Conservation (phyloP, 2,329 filamentous ascomycete genomes). For the Diaporthe eres region DNA sequence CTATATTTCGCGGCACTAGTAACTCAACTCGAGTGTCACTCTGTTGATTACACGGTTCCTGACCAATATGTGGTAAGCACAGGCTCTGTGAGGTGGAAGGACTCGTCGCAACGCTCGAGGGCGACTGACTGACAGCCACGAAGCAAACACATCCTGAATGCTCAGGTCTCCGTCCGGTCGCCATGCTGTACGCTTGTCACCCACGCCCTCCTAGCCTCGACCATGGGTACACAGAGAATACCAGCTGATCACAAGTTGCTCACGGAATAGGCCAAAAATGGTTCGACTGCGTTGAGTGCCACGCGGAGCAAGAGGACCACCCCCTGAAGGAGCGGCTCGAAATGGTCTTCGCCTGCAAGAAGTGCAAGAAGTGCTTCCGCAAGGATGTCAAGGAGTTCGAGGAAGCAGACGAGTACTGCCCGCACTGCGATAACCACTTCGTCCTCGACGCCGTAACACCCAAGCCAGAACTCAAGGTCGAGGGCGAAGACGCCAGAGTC, state of each 20-base stretch:
- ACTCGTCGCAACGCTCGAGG: not conserved
- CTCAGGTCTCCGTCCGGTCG: constrained; percentile 94
- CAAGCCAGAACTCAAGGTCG: constrained; percentile 85
- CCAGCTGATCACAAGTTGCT: not conserved
- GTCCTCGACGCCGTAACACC: constrained; percentile 90
- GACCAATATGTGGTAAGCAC: constrained; percentile 41
- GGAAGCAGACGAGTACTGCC: constrained; percentile 98
- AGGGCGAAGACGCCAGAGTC: constrained; percentile 90
- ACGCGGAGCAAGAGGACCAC: constrained; percentile 85
- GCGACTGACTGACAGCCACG: constrained; percentile 16
- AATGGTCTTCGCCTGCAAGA: constrained; percentile 98
- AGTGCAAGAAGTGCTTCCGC: constrained; percentile 98
- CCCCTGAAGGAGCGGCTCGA: constrained; percentile 82
- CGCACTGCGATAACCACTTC: constrained; percentile 99
- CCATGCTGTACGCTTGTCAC: constrained; percentile 82
- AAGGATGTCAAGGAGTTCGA: constrained; percentile 95
- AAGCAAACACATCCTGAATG: constrained; percentile 98
- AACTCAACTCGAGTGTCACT: not conserved
- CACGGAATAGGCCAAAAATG: constrained; percentile 83
- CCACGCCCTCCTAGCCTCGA: constrained; percentile 3
- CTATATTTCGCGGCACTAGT: not conserved
- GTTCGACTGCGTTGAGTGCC: constrained; percentile 99
- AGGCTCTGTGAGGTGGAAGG: not conserved
- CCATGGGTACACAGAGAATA: not conserved
- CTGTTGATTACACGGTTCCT: not conserved